Conservation (phyloP, 805 yeast genomes). For the Candida lessepsii region DNA sequence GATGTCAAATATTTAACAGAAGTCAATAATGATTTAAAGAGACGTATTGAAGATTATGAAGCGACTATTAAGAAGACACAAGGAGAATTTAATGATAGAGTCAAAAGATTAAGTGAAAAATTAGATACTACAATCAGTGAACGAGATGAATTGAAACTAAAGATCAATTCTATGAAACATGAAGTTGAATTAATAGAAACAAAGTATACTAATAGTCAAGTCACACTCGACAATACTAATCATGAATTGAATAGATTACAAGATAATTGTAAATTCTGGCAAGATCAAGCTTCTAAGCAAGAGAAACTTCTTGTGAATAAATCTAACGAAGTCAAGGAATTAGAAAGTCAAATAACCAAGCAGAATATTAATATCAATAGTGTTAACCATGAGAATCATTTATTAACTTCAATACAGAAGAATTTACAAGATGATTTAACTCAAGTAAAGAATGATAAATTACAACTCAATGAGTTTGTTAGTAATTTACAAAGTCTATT, state of each 20-base stretch:
- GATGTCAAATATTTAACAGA: conserved; percentile 23
- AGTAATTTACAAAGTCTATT: conserved; percentile 59
- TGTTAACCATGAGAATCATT: conserved; percentile 52
- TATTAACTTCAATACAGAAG: conserved; percentile 48
- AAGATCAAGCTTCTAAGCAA: conserved; percentile 39
- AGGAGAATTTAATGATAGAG: conserved; percentile 41
- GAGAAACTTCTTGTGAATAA: conserved; percentile 30
- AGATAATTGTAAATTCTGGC: conserved; percentile 38
- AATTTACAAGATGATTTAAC: conserved; percentile 53
- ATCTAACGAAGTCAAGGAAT: conserved; percentile 53
- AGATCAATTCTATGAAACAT: conserved; percentile 14
- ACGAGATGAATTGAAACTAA: conserved; percentile 30
- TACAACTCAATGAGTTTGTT: conserved; percentile 55
- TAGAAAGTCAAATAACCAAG: conserved; percentile 46
- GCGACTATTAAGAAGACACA: conserved; percentile 30
- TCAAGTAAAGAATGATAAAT: conserved; percentile 56
- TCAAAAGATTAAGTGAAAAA: conserved; percentile 51
- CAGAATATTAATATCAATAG: conserved; percentile 46
- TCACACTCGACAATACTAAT: conserved; percentile 27
- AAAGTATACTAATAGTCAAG: conserved; percentile 50
- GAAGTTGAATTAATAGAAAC: conserved; percentile 21
- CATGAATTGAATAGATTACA: conserved; percentile 28
- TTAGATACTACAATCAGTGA: conserved; percentile 57
- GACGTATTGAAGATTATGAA: conserved; percentile 38
- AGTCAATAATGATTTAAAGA: conserved; percentile 29